A percentile compares a stretch with the other conserved stretches of the same genome.
Evolutionary conservation across 148 eudicot genomes (phyloP).

Genomic region (Pharnaceum exiguum): DNA sequence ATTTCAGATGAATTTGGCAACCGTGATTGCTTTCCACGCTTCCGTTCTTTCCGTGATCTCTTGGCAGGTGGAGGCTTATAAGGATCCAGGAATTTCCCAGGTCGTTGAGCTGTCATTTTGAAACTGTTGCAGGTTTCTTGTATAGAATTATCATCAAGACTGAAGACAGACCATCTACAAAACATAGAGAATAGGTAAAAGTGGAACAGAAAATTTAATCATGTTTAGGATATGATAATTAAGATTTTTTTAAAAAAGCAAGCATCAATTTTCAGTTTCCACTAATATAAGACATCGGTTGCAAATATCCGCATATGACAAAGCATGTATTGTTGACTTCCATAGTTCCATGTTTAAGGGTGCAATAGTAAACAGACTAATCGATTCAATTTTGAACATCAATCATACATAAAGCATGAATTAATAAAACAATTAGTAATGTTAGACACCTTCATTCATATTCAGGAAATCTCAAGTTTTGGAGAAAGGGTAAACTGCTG

Average conservation of each 20-base stretch:
- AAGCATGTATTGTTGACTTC: constrained; percentile 2
- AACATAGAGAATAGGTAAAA: constrained; percentile 3
- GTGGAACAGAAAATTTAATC: constrained; percentile 1
- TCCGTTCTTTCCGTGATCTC: constrained; percentile 58
- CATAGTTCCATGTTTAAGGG: not conserved
- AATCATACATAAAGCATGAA: constrained; percentile 1
- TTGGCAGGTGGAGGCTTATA: constrained; percentile 59
- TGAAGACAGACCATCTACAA: constrained; percentile 52
- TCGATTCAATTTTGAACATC: not conserved
- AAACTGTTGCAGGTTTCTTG: constrained; percentile 43
- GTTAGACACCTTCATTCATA: not conserved
- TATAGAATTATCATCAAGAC: constrained; percentile 42
- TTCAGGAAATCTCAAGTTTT: too few relatives aligned
- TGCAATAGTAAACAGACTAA: not conserved
- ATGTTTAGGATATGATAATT: not conserved
- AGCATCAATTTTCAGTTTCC: not conserved
- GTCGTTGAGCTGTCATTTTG: constrained; percentile 42
- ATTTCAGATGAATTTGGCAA: constrained; percentile 25
- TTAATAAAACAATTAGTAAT: not conserved
- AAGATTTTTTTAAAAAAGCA: not conserved
- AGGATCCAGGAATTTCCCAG: constrained; percentile 53
- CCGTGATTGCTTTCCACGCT: constrained; percentile 26
- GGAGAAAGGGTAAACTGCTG: too few relatives aligned
- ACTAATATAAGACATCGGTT: not conserved
- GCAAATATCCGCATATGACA: not conserved